Base-by-base conservation (phyloP, 164 flowering plant genomes). In the Protea cynaroides region DNA sequence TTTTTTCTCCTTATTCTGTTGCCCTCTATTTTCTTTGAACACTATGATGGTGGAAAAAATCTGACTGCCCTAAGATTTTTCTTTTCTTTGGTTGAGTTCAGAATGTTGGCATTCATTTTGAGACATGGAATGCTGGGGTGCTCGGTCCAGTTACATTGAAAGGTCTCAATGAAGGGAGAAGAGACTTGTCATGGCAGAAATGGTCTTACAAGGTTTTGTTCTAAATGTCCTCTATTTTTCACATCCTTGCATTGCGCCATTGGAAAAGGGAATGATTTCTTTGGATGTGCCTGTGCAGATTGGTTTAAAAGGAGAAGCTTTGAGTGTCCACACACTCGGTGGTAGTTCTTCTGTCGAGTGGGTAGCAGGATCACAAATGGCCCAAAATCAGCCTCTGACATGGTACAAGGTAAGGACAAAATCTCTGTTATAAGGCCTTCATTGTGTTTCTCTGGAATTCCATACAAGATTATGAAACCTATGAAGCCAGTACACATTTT, bases 51-150 rank as follows among this genome's bases (percentile, higher is more conserved):
- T 3, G 24, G n/a, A 24, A 29, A 14, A 18, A 52, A 52, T 17
- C 19, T 25, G 47, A 43, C 52, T 61, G 18, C 11, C 7, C 61
- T 65, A 38, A 54, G 25, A 1, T 29, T 46, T 66, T 55, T 17
- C 6, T 24, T 25, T 8, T 43, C 18, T 58, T 6, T 29, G 44
- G 50, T 71, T n/a, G 47, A 57, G 56, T 62, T 65, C 76, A 95
- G 99, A 95, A 95, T 76, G 82, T 92, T 25, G 98, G 97, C 2
- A 58, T 72, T 18, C 92, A 88, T 68, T 92, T 79, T 70, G 99
- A 95, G 80, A 78, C 81, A 44, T 86, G 95, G 93, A 90, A 95
- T 76, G 83, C 90, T 61, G 99, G 99, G 47, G 90, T 95, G 70
- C 84, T 92, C 65, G 99, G 99, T 21, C 99, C 97, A 11, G 91